Evolutionary conservation across 352 stramenopile species (phyloP), one percentile per base, ranked within the genome.

Genomic region (Phytophthora crassamura): DNA sequence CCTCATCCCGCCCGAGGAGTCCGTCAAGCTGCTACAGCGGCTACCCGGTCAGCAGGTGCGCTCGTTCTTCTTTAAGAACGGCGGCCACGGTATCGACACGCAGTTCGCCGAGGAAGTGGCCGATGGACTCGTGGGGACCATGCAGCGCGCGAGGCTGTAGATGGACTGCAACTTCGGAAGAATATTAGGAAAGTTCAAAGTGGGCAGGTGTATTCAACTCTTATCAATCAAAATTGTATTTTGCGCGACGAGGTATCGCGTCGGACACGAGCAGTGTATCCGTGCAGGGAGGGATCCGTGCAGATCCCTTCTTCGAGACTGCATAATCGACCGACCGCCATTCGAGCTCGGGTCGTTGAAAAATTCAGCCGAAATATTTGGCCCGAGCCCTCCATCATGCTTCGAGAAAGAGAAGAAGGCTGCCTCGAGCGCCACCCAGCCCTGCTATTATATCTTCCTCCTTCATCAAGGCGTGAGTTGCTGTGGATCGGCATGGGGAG

Each of bases 1-100:
- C 43, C 40, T 84, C 16, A 84, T 84, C 36, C 73, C 71, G 5
- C 64, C 66, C 0, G 51, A 65, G 11, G 64, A 84, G 33, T 74
- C 70, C 9, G 50, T 62, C 14, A 64, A 63, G 32, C 63, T 82
- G 9, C 50, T 58, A 12, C 33, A 72, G 28, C 45, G 45, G 1
- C 35, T 77, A 7, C 32, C 60, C 2, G 64, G 53, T 20, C 33
- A 72, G 9, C 64, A 73, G 16, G 71, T 76, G 7, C 61, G 39
- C 7, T 59, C 58, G 3, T 50, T 77, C 36, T 65, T 81, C 49
- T 75, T 72, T 33, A 49, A 74, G 8, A 53, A 66, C 22, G 57
- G 59, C 6, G 72, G 72, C 39, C 73, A 81, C 51, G 65, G 57
- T 5, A 67, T 74, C 16, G 48, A 72, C 40, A 64, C 57, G 42